Evolutionary conservation across 2,329 filamentous ascomycete species (phyloP).

Genomic region (Zymoseptoria pseudotritici): DNA sequence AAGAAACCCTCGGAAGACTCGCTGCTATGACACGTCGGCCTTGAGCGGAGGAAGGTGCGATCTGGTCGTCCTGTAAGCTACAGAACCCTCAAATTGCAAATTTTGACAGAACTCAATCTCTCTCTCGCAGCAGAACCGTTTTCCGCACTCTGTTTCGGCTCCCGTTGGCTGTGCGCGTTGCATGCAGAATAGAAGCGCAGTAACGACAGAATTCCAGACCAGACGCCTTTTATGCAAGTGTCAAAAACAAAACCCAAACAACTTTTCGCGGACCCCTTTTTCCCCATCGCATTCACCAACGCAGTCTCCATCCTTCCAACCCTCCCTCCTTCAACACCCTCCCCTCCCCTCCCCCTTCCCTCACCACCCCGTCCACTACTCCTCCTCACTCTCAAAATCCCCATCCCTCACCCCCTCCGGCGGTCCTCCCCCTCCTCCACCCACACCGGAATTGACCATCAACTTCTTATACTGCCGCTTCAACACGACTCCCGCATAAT

Average conservation of each 20-base stretch:
- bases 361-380: not conserved
- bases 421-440: constrained; percentile 9
- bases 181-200: too few relatives aligned
- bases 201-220: not conserved
- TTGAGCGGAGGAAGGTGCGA: too few relatives aligned
- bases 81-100: too few relatives aligned
- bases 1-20: too few relatives aligned
- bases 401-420: constrained; percentile 18
- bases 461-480: constrained; percentile 37
- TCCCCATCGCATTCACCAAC: too few relatives aligned
- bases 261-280: not conserved
- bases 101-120: too few relatives aligned
- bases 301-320: too few relatives aligned
- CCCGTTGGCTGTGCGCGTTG: too few relatives aligned
- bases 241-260: not conserved
- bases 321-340: not conserved
- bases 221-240: not conserved
- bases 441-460: constrained; percentile 22
- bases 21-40: too few relatives aligned
- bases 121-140: too few relatives aligned
- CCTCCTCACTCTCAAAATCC: constrained; percentile 18
- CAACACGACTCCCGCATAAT: constrained; percentile 29
- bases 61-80: too few relatives aligned
- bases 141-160: too few relatives aligned
- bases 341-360: not conserved